Base-by-base conservation (phyloP, 352 stramenopile genomes). In the Phytophthora tentaculata region DNA sequence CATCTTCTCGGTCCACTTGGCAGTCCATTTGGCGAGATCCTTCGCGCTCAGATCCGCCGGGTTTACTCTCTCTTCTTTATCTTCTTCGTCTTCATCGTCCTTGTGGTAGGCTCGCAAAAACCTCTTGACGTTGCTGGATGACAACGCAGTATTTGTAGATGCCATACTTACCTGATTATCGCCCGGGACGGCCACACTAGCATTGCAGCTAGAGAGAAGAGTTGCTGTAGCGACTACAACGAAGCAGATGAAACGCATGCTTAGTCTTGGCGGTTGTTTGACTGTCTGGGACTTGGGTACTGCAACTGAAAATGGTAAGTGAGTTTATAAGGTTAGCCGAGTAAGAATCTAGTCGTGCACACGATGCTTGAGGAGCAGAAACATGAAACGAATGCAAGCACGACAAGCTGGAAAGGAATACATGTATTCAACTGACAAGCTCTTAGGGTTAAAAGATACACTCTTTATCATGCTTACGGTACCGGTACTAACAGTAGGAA, bases 131-230 rank as follows among this genome's bases (percentile, higher is more conserved):
- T 50, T 50, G 7, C 44, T 50, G 20, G 19, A 9, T 8, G 44
- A 8, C 5, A n/a, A 24, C 28, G 28, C 22, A 50, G 44, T 29
- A 8, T 24, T n/a, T 17, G 20, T 50, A 29, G 44, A 29, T 9
- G 22, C 2, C 44, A 24, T 50, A 17, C 16, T 32, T 32, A 8
- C 20, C 20, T 50, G 44, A 20, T 3, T 23, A 24, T 29, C 44
- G 44, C 44, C 41, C 23, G n/a, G 23, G 41, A 48, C n/a, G 41
- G 41, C n/a, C 7, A 4, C 19, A 50, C 12, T 28, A 50, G 35
- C 20, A 50, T 50, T 50, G 20, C 9, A 50, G 20, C 44, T 50
- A 29, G 19, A 50, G 44, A 29, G 44, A n/a, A 50, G 44, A 28
- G 19, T 50, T 28, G 44, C 3, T 20, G 44, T 50, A 28, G 10